A percentile compares a stretch with the other conserved stretches of the same genome.
Evolutionary conservation across 345 rosid genomes (phyloP).

Genomic region (Clausena lansium): DNA sequence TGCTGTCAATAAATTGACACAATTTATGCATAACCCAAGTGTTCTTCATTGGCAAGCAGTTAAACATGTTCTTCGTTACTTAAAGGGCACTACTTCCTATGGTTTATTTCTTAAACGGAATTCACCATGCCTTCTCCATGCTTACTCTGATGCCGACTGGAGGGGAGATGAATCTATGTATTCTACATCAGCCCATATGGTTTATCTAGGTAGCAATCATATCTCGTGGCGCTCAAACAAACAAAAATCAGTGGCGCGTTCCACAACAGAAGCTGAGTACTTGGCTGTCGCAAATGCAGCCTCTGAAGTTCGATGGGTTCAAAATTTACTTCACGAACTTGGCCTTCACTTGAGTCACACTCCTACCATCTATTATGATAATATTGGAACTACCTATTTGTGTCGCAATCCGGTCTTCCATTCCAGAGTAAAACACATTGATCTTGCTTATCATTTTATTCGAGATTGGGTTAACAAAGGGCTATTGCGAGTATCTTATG

Average conservation of each 20-base stretch:
- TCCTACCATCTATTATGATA: not conserved
- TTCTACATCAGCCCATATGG: no score
- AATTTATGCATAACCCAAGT: not conserved
- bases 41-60: not conserved
- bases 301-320: not conserved
- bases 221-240: no score
- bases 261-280: no score
- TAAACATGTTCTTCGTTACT: not conserved
- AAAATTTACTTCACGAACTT: not conserved
- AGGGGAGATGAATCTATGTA: no score
- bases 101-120: not conserved
- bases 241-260: no score
- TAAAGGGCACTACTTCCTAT: not conserved
- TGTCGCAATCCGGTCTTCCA: not conserved
- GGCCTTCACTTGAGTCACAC: no score
- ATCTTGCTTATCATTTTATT: constrained; percentile 8
- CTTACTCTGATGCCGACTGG: no score
- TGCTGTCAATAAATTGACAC: not conserved
- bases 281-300: no score
- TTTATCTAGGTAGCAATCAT: no score
- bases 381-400: not conserved
- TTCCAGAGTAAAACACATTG: constrained; percentile 3
- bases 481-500: not conserved
- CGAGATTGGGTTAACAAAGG: not conserved
- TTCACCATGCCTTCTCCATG: no score